These are phyloP conservation scores for Podila epigama DNA, from an alignment of 192 early-diverging fungal genomes.

Conservation along the genomic window DNA sequence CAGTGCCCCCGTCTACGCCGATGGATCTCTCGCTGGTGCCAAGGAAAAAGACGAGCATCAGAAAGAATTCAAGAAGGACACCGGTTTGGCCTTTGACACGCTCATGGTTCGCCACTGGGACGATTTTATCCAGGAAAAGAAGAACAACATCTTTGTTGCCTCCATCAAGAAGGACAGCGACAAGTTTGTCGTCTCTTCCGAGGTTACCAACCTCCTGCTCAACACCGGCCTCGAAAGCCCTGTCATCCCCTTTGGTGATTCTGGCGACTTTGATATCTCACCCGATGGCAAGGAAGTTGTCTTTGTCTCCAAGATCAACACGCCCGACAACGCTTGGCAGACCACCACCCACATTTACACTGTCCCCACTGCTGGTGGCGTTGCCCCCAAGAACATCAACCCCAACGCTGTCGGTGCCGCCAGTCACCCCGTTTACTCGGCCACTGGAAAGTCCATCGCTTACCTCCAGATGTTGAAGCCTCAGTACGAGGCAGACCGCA, in stretches of 20 bases:
- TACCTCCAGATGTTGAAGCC: conserved; percentile 79
- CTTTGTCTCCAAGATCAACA: conserved; percentile 75
- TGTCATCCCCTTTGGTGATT: conserved; percentile 64
- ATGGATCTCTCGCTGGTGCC: conserved; percentile 62
- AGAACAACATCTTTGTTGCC: conserved; percentile 67
- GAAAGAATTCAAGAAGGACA: conserved; percentile 56
- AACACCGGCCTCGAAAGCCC: conserved; percentile 56
- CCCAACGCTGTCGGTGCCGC: conserved; percentile 63
- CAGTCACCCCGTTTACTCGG: conserved; percentile 66
- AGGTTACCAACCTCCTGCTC: conserved; percentile 62
- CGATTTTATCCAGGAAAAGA: conserved; percentile 63
- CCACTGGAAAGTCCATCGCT: conserved; percentile 68
- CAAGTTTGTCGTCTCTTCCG: conserved; percentile 52
- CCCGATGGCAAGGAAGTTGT: conserved; percentile 70
- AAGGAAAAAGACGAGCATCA: conserved; percentile 56
- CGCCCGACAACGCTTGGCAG: conserved; percentile 73
- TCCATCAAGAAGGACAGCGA: conserved; percentile 46
- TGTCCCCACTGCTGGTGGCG: conserved; percentile 58
- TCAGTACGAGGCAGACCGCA: conserved; percentile 81
- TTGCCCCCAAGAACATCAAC: conserved; percentile 54
- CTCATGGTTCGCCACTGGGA: conserved; percentile 91
- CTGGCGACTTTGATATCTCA: conserved; percentile 68
- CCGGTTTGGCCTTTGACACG: conserved; percentile 69
- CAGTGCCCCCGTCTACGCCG: conserved; percentile 72
- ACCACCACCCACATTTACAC: conserved; percentile 79